These are phyloP conservation scores for Cytospora piceicola DNA, from an alignment of 2,329 filamentous ascomycete species.

Conservation along the genomic window DNA sequence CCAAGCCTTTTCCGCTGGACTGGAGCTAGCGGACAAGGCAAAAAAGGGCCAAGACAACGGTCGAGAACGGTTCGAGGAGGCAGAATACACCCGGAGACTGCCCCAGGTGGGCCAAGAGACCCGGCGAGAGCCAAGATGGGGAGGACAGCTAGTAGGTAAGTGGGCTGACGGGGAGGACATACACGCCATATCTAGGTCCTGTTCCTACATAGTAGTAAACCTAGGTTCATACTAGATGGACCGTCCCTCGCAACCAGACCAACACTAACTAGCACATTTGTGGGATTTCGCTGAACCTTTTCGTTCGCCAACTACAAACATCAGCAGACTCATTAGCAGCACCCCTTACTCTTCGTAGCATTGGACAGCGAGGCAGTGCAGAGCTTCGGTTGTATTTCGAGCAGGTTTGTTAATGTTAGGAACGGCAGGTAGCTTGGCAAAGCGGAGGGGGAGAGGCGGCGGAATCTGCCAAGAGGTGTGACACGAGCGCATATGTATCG, in stretches of 20 bases:
- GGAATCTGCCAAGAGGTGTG: not conserved
- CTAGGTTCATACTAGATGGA: not conserved
- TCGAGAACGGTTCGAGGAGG: not conserved
- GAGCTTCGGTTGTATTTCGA: not conserved
- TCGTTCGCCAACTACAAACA: not conserved
- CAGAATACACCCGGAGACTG: not conserved
- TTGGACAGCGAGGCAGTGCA: not conserved
- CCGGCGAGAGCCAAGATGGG: not conserved
- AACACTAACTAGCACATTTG: not conserved
- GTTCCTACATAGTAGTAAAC: too few species aligned
- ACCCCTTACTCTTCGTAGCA: not conserved
- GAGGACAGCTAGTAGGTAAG: not conserved
- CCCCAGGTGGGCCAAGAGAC: not conserved
- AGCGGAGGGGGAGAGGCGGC: not conserved
- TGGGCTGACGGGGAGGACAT: not conserved
- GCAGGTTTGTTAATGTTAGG: not conserved
- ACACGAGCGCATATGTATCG: too few species aligned
- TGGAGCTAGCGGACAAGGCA: not conserved
- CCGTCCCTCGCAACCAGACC: not conserved
- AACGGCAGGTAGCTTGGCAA: not conserved
- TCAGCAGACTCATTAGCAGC: not conserved
- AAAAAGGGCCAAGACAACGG: not conserved
- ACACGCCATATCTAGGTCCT: too few species aligned
- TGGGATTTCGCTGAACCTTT: not conserved
- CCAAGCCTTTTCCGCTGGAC: conserved; percentile 4